Evolutionary conservation across 371 early-diverging fungal genomes (phyloP), one percentile per base, ranked within the genome.

Genomic region (Syncephalastrum sp.): DNA sequence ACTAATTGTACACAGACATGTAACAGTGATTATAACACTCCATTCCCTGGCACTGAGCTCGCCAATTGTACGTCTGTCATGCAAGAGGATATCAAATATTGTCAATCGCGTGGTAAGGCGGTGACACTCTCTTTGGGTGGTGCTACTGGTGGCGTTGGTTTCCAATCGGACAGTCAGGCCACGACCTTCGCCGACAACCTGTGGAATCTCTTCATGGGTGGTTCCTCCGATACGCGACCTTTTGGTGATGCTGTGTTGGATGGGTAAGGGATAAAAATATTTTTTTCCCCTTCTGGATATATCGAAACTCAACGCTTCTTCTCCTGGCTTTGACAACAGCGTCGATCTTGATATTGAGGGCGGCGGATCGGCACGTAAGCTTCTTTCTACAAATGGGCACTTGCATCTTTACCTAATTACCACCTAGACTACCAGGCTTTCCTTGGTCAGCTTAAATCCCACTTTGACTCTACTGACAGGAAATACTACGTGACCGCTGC

Each of bases 401-500:
- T 15, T 43, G 0, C 42, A 19, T 17, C 19, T 42, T 46, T 46
- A 5, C 21, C 42, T 42, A n/a, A 12, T 24, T 38, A n/a, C 4
- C 7, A 27, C 13, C 42, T 65, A 77, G 88, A 85, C 5, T 91
- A 88, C 55, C 56, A 70, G 0, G 65, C 75, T 12, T 83, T 87
- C 51, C 65, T 85, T 53, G 69, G 67, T 41, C 63, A 69, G 50
- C 65, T 85, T 17, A 72, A 75, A 45, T 50, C 72, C 5, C 60
- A 81, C 44, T 83, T 77, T 47, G 44, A 53, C 1, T 21, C 57
- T 7, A 47, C 57, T 29, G 60, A 63, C 16, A 70, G 68, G 44
- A 68, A 67, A n/a, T 90, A 88, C 57, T 88, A 86, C 48, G 72
- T 89, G n/a, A 79, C 89, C 0, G 84, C 85, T 33, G 89, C 91